Evolutionary conservation across 257 asterid species (phyloP), one percentile per base, ranked within the genome.

Genomic region (Nicotiana paniculata): DNA sequence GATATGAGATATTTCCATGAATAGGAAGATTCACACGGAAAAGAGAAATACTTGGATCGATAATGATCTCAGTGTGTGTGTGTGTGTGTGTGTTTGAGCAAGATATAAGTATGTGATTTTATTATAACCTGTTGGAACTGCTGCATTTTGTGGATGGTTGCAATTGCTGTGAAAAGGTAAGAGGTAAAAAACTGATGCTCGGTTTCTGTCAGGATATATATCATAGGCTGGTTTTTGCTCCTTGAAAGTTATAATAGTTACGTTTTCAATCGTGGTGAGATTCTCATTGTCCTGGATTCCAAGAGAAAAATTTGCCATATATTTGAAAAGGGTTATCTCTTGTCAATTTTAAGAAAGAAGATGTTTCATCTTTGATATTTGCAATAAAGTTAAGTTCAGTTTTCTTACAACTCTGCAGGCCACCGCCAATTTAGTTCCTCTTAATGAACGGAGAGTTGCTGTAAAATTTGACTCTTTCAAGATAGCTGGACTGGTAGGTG

Each of bases 361-460:
- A 59, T 1, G 12, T 48, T 66, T 16, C 10, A 1, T 83, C 46
- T 77, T n/a, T 39, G 72, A 35, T 46, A 59, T 59, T 66, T 77
- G 21, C 39, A 46, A 81, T 12, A 64, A 58, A 46, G 46, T 66
- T 78, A 53, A 55, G 11, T 17, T 37, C 18, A 69, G 18, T 30
- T 35, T 43, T 9, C 82, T 67, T 70, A 17, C 21, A 13, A 15
- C 62, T 77, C 74, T 85, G 77, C 77, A 92, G 96, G 96, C 92
- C 15, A 90, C 94, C 26, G 96, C 96, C 69, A 87, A 92, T 85
- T 88, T 92, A 83, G 89, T 92, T 85, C 94, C 94, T 51, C 64
- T 89, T 70, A 87, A 81, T 87, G 87, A 86, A 67, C 84, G 81
- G 76, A 87, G 91, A 83, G 94, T 90, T 55, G 96, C 96, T 82